phyloP scores from a whole-genome alignment of 306 rosid genomes.

The Morella rubra region DNA sequence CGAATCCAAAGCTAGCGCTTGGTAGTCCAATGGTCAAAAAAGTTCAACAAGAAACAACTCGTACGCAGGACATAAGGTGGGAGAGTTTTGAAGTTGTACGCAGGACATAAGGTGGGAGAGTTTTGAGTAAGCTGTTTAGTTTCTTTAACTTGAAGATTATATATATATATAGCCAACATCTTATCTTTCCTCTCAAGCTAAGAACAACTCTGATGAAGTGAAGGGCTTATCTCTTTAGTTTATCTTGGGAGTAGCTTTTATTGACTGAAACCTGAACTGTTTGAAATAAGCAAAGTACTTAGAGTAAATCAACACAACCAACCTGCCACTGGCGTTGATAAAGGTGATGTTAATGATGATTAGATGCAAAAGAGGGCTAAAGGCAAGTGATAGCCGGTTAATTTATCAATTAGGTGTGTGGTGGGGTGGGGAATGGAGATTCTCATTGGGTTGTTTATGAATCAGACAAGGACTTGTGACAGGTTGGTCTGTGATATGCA shows the following conservation, averaged over 20 bases:
- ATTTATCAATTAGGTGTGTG: conserved; percentile 41
- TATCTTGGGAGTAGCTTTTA: conserved; percentile 11
- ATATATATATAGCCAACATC: background rate
- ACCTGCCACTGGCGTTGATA: conserved; percentile 1
- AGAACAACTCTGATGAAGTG: background rate
- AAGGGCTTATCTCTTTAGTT: conserved; percentile 17
- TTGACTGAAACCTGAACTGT: conserved; percentile 22
- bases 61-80: background rate
- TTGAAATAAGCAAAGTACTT: conserved; percentile 14
- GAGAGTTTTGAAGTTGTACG: background rate
- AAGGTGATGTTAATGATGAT: conserved; percentile 30
- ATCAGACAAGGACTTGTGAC: conserved; percentile 67
- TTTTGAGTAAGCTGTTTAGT: too few relatives aligned
- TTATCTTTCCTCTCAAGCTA: background rate
- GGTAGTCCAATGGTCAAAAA: background rate
- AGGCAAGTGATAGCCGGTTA: conserved; percentile 41
- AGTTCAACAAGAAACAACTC: background rate
- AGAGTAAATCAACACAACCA: background rate
- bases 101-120: background rate
- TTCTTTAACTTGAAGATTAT: background rate
- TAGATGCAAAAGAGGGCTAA: conserved; percentile 32
- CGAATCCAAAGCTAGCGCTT: conserved; percentile 7
- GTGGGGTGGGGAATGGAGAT: conserved; percentile 44
- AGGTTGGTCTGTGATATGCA: conserved; percentile 61
- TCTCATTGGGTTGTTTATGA: conserved; percentile 61